Evolutionary conservation across 164 flowering plant species (phyloP), one percentile per base, ranked within the genome.

Genomic region (Berberis thunbergii): DNA sequence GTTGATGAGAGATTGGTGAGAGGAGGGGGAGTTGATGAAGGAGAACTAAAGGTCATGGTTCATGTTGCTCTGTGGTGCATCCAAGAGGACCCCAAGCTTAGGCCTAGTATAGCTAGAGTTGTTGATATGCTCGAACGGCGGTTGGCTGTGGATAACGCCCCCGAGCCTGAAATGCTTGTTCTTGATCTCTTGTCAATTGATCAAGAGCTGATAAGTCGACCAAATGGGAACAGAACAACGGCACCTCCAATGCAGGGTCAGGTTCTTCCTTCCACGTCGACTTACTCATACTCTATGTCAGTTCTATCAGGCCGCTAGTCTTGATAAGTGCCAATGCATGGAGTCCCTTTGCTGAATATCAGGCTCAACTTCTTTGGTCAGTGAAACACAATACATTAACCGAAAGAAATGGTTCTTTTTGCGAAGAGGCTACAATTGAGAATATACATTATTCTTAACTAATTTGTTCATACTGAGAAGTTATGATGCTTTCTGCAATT

Each of bases 81-180:
- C 48, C 98, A 93, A 66, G 96, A 92, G 79, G 72, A 69, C 64
- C 70, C 88, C 1, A 76, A 65, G 64, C 76, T 83, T 13, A 76
- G 96, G 75, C 98, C 98, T 4, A 81, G 69, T 50, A 89, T 93
- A 96, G 67, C 73, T 0, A 68, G 10, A 2, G 96, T 93, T 46
- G 86, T 89, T 3, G 91, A 88, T 6, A 86, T 89, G 96, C 84
- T 93, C 12, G 91, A 89, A 70, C 86, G 90, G 43, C 82, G 81
- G 1, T 69, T 64, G 38, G 45, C 63, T 0, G 78, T 93, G 41
- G 83, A 87, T 1, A 78, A 74, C 59, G 93, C 98, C 0, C 96
- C 94, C 0, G 84, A 84, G 41, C 79, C 89, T 0, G 75, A 77
- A 62, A 86, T 89, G 87, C 59, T 78, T 49, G 64, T 86, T 2